Evolutionary conservation across 2,329 filamentous ascomycete genomes (phyloP).

Genomic region (Botryosphaeria dothidea): DNA sequence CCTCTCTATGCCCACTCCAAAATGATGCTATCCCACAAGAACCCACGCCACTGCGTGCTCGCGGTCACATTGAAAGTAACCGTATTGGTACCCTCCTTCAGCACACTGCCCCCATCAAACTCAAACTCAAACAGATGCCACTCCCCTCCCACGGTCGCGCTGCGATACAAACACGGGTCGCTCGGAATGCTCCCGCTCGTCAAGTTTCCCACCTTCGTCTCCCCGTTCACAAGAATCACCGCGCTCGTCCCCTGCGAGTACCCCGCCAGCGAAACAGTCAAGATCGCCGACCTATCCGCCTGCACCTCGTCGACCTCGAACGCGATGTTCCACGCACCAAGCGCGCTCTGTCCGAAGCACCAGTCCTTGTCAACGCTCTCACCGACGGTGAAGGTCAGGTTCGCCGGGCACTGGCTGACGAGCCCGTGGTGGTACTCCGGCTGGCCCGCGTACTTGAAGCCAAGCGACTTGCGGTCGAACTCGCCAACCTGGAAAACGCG

Average conservation of each 20-base stretch:
- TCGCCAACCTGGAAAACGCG: slow-evolving; percentile 53
- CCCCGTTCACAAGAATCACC: slow-evolving; percentile 44
- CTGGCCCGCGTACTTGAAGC: slow-evolving; percentile 46
- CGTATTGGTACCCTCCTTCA: slow-evolving; percentile 38
- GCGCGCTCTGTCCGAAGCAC: slow-evolving; percentile 50
- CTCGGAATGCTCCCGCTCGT: slow-evolving; percentile 38
- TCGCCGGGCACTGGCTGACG: slow-evolving; percentile 46
- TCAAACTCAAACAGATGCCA: slow-evolving; percentile 49
- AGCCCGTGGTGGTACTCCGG: slow-evolving; percentile 47
- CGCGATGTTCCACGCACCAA: slow-evolving; percentile 34
- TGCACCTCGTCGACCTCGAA: slow-evolving; percentile 36
- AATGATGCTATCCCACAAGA: slow-evolving; percentile 45
- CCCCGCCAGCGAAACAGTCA: slow-evolving; percentile 48
- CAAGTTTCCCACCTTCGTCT: slow-evolving; percentile 41
- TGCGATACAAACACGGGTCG: slow-evolving; percentile 52
- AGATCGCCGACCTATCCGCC: slow-evolving; percentile 28
- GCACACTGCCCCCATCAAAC: slow-evolving; percentile 27
- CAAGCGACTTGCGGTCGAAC: slow-evolving; percentile 49
- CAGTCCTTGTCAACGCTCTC: slow-evolving; percentile 45
- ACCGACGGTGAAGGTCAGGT: slow-evolving; percentile 48
- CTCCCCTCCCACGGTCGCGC: slow-evolving; percentile 49
- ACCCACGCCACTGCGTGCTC: slow-evolving; percentile 41
- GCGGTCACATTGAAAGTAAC: slow-evolving; percentile 40
- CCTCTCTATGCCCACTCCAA: slow-evolving; percentile 33
- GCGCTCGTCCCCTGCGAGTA: slow-evolving; percentile 46